A percentile compares a stretch with the other conserved stretches of the same genome.
These are phyloP conservation scores for Penicillium sp. DNA, from an alignment of 2,329 filamentous ascomycete genomes.

Conservation along the genomic window DNA sequence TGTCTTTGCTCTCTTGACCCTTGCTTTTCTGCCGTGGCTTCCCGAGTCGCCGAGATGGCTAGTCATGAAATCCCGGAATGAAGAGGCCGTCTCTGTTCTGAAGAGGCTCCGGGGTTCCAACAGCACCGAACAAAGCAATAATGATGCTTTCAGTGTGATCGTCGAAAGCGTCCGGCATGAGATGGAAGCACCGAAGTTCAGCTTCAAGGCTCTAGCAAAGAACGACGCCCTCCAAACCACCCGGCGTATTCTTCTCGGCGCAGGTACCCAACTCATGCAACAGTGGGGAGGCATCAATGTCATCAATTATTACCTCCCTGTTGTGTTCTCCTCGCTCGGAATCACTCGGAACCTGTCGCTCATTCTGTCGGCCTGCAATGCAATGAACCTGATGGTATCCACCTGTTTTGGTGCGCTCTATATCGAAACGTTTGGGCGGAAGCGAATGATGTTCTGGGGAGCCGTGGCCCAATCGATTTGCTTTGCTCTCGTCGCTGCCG, in stretches of 20 bases:
- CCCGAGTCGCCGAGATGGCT: not conserved
- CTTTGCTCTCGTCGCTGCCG: not conserved
- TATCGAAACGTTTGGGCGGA: not conserved
- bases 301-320: not conserved
- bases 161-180: not conserved
- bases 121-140: not conserved
- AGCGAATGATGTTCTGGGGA: no score
- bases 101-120: not conserved
- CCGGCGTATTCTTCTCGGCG: not conserved
- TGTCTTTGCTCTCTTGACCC: not conserved
- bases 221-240: not conserved
- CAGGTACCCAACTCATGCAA: not conserved
- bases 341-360: not conserved
- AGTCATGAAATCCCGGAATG: not conserved
- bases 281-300: not conserved
- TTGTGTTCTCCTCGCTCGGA: not conserved
- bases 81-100: not conserved
- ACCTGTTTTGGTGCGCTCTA: not conserved
- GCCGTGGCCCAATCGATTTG: no score
- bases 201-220: not conserved
- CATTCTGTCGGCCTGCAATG: not conserved
- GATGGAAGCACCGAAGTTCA: not conserved
- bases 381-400: not conserved
- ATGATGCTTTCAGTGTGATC: not conserved
- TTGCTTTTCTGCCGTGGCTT: not conserved